Conservation (phyloP, 1,284 basidiomycete species). For the Marasmius tenuissimus region DNA sequence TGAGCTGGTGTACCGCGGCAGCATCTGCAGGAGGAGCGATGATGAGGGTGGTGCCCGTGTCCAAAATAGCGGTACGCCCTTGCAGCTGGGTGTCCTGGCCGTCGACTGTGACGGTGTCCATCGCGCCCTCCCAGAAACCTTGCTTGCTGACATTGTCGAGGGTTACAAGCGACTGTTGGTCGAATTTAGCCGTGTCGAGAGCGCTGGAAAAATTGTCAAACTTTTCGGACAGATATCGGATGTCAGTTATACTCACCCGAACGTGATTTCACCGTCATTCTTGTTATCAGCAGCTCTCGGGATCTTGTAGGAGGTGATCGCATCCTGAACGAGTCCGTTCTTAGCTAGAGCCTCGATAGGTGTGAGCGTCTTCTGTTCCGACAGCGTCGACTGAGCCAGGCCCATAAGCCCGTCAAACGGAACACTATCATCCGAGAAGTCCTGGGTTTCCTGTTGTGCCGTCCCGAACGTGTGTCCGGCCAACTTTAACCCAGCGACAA, state of each 20-base stretch:
- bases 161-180: slow-evolving; percentile 51
- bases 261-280: slow-evolving; percentile 82
- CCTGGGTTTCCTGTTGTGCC: slow-evolving; percentile 57
- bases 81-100: slow-evolving; percentile 51
- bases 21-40: slow-evolving; percentile 63
- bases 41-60: slow-evolving; percentile 77
- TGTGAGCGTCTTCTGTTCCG: slow-evolving; percentile 65
- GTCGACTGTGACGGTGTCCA: slow-evolving; percentile 61
- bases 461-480: slow-evolving; percentile 73
- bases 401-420: slow-evolving; percentile 87
- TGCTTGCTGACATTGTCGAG: slow-evolving; percentile 57
- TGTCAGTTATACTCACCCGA: slow-evolving; percentile 45
- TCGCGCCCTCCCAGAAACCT: slow-evolving; percentile 79
- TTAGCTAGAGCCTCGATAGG: slow-evolving; percentile 74
- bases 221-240: background rate
- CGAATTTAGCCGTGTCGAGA: slow-evolving; percentile 72
- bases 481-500: slow-evolving; percentile 66
- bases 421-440: slow-evolving; percentile 55
- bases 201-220: slow-evolving; percentile 33
- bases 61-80: slow-evolving; percentile 73
- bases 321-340: slow-evolving; percentile 58
- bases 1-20: slow-evolving; percentile 48
- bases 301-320: slow-evolving; percentile 83
- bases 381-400: slow-evolving; percentile 70
- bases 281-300: slow-evolving; percentile 69